These are phyloP conservation scores for Pseudogymnoascus sp. DNA, from an alignment of 2,329 filamentous ascomycete species.

Conservation along the genomic window DNA sequence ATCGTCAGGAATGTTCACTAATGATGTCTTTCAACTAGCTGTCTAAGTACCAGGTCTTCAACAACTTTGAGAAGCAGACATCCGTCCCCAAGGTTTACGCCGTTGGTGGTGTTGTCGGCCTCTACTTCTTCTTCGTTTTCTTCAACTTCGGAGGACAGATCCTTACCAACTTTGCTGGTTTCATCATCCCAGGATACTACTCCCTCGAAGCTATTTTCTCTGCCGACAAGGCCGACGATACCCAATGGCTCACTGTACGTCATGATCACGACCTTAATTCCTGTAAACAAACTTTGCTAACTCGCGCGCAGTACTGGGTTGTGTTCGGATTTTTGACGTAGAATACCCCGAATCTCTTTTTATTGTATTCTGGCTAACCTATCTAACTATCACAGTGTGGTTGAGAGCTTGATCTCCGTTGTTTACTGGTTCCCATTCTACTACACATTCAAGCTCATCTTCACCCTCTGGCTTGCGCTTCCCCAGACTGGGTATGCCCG, in stretches of 20 bases:
- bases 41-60: conserved; percentile 74
- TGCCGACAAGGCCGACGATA: conserved; percentile 64
- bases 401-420: conserved; percentile 75
- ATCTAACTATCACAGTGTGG: conserved; percentile 41
- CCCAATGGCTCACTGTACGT: conserved; percentile 68
- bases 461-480: conserved; percentile 95
- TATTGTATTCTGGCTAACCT: neutral
- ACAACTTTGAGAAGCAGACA: conserved; percentile 79
- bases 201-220: conserved; percentile 72
- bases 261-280: conserved; percentile 11
- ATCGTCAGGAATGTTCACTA: conserved; percentile 2
- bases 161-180: conserved; percentile 78
- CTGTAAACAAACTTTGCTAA: conserved; percentile 13
- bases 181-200: conserved; percentile 77
- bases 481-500: conserved; percentile 77
- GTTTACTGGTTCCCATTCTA: conserved; percentile 98
- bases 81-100: conserved; percentile 79
- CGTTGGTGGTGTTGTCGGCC: conserved; percentile 63
- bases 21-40: conserved; percentile 45
- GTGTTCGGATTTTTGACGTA: conserved; percentile 73
- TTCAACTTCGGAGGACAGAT: conserved; percentile 88
- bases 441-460: conserved; percentile 98
- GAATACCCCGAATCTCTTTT: conserved; percentile 22
- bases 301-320: conserved; percentile 67
- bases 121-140: conserved; percentile 88